Base-by-base conservation (phyloP, 1,139 yeast genomes). In the Meyerozyma sp. region DNA sequence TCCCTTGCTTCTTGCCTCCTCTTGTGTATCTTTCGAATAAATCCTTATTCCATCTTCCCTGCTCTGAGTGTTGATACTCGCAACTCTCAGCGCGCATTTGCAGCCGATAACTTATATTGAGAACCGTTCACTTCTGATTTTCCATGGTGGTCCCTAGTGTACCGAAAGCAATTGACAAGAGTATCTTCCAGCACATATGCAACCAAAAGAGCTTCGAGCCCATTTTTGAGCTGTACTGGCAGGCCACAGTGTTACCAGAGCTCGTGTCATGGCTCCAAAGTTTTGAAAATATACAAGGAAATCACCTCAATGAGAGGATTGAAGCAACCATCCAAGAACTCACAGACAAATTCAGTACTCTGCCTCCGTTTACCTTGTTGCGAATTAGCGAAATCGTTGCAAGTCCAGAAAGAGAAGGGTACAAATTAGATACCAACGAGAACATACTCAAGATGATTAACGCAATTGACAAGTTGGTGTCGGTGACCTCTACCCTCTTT, bases 311-410 rank as follows among this genome's bases (percentile, higher is more conserved):
- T 21, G 26, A 34, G 8, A 18, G 14, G 4, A 34, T 34, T 6
- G 14, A 16, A 8, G 50, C 56, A 7, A 48, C 68, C 9, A 44
- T 55, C 13, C 40, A 44, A 1, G 49, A 55, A 25, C 52, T 76
- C 32, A 34, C 44, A 1, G 47, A 42, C 3, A 55, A 54, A 32
- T 79, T 75, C 50, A 20, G 46, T 1, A 48, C 52, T 1, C 46
- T 56, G 1, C 83, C 87, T 1, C 89, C 88, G 0, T 82, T 80
- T 57, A 82, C 87, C 0, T 54, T 80, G 2, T 67, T 71, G 40
- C 59, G 89, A 43, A 51, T 82, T 8, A 74, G 81, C 0, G 89
- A 83, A 55, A 57, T 83, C 16, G 48, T 81, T 1, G 42, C 59
- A 1, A 57, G 64, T 11, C 83, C 84, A 0, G 49, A 48, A 14